Conservation (phyloP, 2,329 filamentous ascomycete species). For the Niveomyces coronatus region DNA sequence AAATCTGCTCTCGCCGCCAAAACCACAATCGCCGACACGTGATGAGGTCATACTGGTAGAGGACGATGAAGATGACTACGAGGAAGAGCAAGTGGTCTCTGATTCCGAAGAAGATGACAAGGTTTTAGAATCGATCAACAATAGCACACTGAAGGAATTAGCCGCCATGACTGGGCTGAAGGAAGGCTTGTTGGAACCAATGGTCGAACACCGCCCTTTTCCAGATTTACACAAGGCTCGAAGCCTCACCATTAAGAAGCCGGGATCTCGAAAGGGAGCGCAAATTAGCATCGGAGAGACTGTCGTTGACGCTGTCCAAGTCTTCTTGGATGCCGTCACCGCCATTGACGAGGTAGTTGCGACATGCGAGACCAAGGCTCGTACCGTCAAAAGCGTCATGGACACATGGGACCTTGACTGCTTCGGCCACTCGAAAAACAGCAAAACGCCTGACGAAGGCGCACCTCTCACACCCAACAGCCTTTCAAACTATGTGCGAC, state of each 20-base stretch:
- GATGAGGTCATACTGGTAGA: conserved; percentile 24
- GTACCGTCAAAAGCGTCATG: conserved; percentile 37
- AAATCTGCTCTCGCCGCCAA: conserved; percentile 12
- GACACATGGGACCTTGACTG: conserved; percentile 39
- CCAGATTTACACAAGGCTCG: conserved; percentile 53
- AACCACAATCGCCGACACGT: conserved; percentile 13
- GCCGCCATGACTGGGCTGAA: conserved; percentile 72
- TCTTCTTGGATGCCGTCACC: conserved; percentile 70
- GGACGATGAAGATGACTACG: conserved; percentile 31
- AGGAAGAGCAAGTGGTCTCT: conserved; percentile 25
- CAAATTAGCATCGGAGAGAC: conserved; percentile 41
- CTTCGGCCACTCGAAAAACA: conserved; percentile 30
- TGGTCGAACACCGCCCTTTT: conserved; percentile 71
- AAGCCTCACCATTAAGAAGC: conserved; percentile 46
- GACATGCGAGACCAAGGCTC: conserved; percentile 63
- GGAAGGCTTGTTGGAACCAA: conserved; percentile 54
- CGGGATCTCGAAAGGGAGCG: conserved; percentile 34
- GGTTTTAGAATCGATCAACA: conserved; percentile 76
- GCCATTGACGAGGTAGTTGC: conserved; percentile 75
- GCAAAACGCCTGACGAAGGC: conserved; percentile 22
- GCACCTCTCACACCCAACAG: conserved; percentile 34
- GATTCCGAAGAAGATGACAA: conserved; percentile 23
- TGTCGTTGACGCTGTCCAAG: conserved; percentile 43
- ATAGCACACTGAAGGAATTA: conserved; percentile 62
- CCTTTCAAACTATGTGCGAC: conserved; percentile 23